Evolutionary conservation across 2,329 filamentous ascomycete species (phyloP).

Genomic region (Fusarium citri): DNA sequence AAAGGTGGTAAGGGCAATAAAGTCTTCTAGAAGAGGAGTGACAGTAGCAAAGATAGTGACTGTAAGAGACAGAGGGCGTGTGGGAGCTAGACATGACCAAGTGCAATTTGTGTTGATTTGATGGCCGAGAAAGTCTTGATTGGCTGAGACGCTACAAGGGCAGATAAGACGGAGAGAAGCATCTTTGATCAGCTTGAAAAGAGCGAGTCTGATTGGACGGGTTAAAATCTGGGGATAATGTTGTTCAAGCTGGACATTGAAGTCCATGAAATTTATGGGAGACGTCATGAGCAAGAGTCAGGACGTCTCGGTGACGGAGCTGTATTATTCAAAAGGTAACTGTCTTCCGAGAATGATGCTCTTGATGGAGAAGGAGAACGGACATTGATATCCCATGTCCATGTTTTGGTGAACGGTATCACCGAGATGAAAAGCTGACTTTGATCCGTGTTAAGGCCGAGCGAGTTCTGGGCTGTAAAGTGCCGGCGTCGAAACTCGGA

Average conservation of each 20-base stretch:
- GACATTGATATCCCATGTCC: background rate
- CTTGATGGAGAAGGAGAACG: background rate
- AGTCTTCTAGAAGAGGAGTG: constrained; percentile 44
- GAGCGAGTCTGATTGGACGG: constrained; percentile 24
- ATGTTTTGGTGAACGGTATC: constrained; percentile 1
- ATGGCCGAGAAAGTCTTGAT: constrained; percentile 26
- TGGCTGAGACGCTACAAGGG: constrained; percentile 23
- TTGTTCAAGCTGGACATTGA: constrained; percentile 9
- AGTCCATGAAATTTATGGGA: constrained; percentile 7
- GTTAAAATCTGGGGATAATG: constrained; percentile 36
- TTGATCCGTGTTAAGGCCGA: constrained; percentile 4
- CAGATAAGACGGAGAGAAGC: constrained; percentile 41
- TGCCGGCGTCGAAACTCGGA: constrained; percentile 16
- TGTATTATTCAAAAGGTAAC: background rate
- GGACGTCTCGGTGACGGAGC: background rate
- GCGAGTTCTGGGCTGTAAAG: constrained; percentile 1
- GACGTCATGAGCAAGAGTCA: constrained; percentile 12
- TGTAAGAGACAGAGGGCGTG: constrained; percentile 9
- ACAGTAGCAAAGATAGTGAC: constrained; percentile 33
- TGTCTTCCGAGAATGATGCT: background rate
- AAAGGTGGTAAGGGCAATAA: constrained; percentile 15
- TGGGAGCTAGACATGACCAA: constrained; percentile 36
- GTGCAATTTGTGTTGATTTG: constrained; percentile 42
- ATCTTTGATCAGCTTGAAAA: constrained; percentile 31
- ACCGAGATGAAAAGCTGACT: constrained; percentile 13